Evolutionary conservation across 306 rosid genomes (phyloP).

Genomic region (Astragalus glycyphyllos): DNA sequence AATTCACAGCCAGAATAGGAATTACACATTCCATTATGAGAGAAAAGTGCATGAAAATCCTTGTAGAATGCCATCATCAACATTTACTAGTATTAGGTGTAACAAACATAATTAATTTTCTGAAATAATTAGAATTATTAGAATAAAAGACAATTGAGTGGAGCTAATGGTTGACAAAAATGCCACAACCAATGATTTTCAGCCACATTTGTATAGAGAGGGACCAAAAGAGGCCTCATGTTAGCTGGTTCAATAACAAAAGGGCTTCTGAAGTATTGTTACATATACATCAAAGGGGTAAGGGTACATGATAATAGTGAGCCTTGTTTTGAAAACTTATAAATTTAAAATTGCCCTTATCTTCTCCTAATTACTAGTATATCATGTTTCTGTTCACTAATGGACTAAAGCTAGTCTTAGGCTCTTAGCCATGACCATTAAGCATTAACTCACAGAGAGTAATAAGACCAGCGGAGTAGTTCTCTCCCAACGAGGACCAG

Average conservation of each 20-base stretch:
- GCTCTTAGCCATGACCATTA: no score
- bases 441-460: neutral
- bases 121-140: constrained; percentile 16
- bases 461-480: no score
- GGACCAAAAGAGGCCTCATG: constrained; percentile 44
- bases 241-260: constrained; percentile 38
- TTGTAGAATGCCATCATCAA: constrained; percentile 28
- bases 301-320: neutral
- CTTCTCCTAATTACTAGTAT: neutral
- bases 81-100: constrained; percentile 31
- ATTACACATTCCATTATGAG: neutral
- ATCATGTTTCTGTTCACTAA: constrained; percentile 29
- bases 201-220: constrained; percentile 35
- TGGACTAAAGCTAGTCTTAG: neutral
- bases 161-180: constrained; percentile 34
- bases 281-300: constrained; percentile 31
- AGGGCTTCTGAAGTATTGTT: constrained; percentile 21
- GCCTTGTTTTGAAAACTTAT: neutral
- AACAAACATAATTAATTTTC: constrained; percentile 28
- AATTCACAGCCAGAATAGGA: constrained; percentile 29
- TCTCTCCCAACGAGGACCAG: constrained; percentile 78
- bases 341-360: neutral
- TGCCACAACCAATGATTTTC: constrained; percentile 39
- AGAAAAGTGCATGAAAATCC: neutral
- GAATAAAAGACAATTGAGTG: constrained; percentile 30